Evolutionary conservation across 2,329 filamentous ascomycete species (phyloP).

Genomic region (Trichoderma cornu-damae): DNA sequence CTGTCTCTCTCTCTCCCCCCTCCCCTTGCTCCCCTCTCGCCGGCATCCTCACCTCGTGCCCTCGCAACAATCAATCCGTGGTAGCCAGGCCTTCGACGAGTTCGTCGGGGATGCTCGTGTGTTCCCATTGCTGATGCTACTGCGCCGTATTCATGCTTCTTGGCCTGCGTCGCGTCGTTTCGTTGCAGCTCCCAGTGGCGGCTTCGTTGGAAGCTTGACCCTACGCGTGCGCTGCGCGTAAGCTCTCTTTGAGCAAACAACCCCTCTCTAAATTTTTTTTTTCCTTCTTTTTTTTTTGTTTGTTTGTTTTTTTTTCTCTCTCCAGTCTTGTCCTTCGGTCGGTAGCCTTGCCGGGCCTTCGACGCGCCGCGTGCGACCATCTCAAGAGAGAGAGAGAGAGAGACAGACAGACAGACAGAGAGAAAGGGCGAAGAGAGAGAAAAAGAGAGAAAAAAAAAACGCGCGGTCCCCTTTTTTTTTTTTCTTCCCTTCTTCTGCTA

Average conservation of each 20-base stretch:
- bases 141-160: constrained; percentile 7
- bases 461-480: constrained; percentile 1
- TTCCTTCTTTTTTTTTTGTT: not conserved
- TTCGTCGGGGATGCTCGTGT: constrained; percentile 12
- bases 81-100: not conserved
- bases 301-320: not conserved
- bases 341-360: not conserved
- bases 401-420: not conserved
- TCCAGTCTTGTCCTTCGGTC: not conserved
- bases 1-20: constrained; percentile 19
- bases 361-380: constrained; percentile 10
- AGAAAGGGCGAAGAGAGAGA: not conserved
- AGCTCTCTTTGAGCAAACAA: constrained; percentile 11
- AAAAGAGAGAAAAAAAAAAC: not conserved
- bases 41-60: constrained; percentile 19
- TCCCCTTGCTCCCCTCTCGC: constrained; percentile 21
- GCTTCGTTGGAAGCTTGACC: constrained; percentile 15
- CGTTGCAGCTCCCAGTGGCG: constrained; percentile 10
- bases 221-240: constrained; percentile 18
- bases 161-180: constrained; percentile 18
- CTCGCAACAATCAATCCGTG: constrained; percentile 20
- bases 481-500: no score
- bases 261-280: constrained; percentile 12
- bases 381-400: not conserved
- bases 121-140: constrained; percentile 11